Conservation (phyloP, 2,329 filamentous ascomycete genomes). For the Nigrograna mackinnonii region DNA sequence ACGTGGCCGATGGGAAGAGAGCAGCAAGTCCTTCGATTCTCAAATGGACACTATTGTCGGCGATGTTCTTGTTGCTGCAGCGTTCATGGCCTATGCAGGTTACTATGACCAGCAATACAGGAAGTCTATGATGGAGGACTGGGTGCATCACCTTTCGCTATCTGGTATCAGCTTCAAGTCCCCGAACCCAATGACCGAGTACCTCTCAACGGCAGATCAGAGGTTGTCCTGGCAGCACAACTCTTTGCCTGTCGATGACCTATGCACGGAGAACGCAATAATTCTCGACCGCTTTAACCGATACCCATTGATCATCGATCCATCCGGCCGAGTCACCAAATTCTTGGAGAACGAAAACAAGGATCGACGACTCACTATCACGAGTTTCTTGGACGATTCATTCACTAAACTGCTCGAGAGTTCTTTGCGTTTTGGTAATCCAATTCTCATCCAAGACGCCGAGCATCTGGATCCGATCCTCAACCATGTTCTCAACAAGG, state of each 20-base stretch:
- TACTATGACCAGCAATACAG: constrained; percentile 98
- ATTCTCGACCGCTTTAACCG: constrained; percentile 97
- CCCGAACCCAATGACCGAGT: constrained; percentile 93
- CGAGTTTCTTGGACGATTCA: constrained; percentile 95
- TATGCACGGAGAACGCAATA: constrained; percentile 98
- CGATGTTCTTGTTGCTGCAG: constrained; percentile 93
- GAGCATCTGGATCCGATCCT: constrained; percentile 96
- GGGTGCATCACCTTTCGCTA: constrained; percentile 87
- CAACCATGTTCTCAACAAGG: constrained; percentile 98
- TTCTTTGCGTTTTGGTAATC: constrained; percentile 94
- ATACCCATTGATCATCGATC: constrained; percentile 97
- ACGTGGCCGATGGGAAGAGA: constrained; percentile 90
- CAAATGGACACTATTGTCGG: constrained; percentile 96
- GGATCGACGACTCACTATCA: constrained; percentile 90
- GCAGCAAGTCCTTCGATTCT: constrained; percentile 96
- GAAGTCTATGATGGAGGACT: constrained; percentile 97
- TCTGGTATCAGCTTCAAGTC: constrained; percentile 95
- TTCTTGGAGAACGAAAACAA: constrained; percentile 95
- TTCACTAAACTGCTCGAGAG: constrained; percentile 99
- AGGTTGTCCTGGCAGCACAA: constrained; percentile 94
- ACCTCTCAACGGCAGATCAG: constrained; percentile 94
- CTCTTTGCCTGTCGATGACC: constrained; percentile 88
- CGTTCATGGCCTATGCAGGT: constrained; percentile 94
- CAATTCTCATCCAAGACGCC: constrained; percentile 96
- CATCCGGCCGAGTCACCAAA: constrained; percentile 90